Conservation (phyloP, 2,329 filamentous ascomycete genomes). For the Botrytis porri region DNA sequence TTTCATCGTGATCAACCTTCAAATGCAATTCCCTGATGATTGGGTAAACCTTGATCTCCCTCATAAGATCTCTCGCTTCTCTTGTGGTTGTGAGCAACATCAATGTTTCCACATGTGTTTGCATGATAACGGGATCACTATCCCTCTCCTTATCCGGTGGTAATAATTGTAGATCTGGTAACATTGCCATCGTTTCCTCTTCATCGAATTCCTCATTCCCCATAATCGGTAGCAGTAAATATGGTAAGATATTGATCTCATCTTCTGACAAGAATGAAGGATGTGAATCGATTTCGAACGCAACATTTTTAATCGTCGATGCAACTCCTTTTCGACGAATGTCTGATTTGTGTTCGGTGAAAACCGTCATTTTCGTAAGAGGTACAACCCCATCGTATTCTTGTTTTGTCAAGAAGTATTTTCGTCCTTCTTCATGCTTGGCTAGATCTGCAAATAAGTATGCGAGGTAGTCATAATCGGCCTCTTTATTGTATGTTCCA, state of each 20-base stretch:
- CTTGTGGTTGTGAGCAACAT: conserved; percentile 77
- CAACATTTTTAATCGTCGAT: conserved; percentile 88
- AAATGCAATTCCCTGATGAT: conserved; percentile 84
- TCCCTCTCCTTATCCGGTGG: conserved; percentile 89
- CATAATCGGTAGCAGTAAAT: conserved; percentile 82
- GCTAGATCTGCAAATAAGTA: conserved; percentile 93
- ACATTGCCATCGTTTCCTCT: conserved; percentile 82
- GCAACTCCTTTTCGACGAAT: conserved; percentile 92
- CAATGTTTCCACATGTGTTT: conserved; percentile 86
- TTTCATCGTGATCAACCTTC: conserved; percentile 71
- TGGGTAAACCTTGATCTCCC: conserved; percentile 79
- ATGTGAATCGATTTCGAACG: conserved; percentile 78
- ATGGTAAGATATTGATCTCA: conserved; percentile 79
- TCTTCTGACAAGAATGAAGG: conserved; percentile 66
- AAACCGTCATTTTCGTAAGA: conserved; percentile 86
- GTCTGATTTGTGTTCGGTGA: conserved; percentile 83
- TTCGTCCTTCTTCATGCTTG: conserved; percentile 71
- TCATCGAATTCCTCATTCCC: conserved; percentile 85
- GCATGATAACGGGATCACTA: conserved; percentile 68
- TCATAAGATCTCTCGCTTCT: conserved; percentile 70
- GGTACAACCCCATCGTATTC: conserved; percentile 82
- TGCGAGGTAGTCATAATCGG: conserved; percentile 87
- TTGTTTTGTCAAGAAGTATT: conserved; percentile 72
- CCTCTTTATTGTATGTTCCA: conserved; percentile 76
- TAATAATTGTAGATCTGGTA: conserved; percentile 84